Evolutionary conservation across 179 eudicot genomes (phyloP), one percentile per base, ranked within the genome.

Genomic region (Beta macrorhiza): DNA sequence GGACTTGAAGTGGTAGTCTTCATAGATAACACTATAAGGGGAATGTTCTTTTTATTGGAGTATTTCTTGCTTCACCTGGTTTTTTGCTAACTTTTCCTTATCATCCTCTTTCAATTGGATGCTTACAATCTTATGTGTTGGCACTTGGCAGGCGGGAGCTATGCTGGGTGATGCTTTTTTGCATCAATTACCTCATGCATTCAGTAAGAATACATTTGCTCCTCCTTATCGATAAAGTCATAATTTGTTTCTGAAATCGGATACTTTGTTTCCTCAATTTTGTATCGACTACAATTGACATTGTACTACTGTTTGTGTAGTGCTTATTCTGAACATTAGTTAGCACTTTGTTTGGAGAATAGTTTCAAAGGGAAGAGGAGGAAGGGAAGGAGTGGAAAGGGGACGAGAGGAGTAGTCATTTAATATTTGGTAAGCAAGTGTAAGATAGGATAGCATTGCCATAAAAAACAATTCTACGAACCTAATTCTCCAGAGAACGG

Each of bases 91-190:
- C 49, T 16, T 25, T 37, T 72, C 22, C 20, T 67, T 22, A 5
- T 13, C 32, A 59, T 61, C 37, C n/a, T 0, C 37, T 22, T 58
- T 10, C 13, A 59, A 20, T n/a, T 32, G 17, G 42, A 59, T 67
- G 12, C 85, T 79, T 59, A 82, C 32, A 20, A 32, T 72, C 77
- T 75, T 75, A 61, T 76, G 58, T 75, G 32, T 82, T 75, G 86
- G 81, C 91, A 95, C 25, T 82, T 75, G 86, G 81, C 91, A 95
- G 99, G 99, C 99, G 37, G 99, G 99, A 84, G 99, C 99, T 14
- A 95, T 93, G 99, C 84, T 95, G 68, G 99, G 99, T 19, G 98
- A 95, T 87, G 98, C 99, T 63, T 95, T 95, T 87, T 90, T 95
- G 88, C 99, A 95, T 88, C 99, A 95, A 83, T 76, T 95, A 75